phyloP scores from a whole-genome alignment of 805 yeast species.

The Clavispora vitiphila region DNA sequence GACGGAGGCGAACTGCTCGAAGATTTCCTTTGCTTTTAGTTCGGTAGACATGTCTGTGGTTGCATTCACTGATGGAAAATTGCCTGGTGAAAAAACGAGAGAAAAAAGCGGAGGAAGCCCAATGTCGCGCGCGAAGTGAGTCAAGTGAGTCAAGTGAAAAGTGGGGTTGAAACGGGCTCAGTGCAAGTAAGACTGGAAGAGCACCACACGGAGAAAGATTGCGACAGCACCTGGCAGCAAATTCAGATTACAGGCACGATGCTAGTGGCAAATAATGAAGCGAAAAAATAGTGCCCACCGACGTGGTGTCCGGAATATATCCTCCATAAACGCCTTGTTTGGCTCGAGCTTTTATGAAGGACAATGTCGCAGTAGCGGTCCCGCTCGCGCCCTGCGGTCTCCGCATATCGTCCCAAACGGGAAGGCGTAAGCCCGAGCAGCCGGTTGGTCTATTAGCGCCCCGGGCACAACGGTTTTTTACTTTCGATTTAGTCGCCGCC shows the following conservation, averaged over 20 bases:
- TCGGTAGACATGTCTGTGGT: conserved; percentile 11
- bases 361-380: not conserved
- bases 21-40: conserved; percentile 26
- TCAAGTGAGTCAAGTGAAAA: conserved; percentile 2
- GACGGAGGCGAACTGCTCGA: conserved; percentile 33
- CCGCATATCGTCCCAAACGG: conserved; percentile 1
- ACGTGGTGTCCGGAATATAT: not conserved
- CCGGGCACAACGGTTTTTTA: not conserved
- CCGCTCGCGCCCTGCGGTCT: not conserved
- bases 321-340: not conserved
- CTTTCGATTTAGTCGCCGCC: no score
- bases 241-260: no score
- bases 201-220: no score
- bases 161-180: not conserved
- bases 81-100: not conserved
- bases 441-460: not conserved
- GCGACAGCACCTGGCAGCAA: no score
- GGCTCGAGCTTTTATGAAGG: not conserved
- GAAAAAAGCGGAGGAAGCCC: not conserved
- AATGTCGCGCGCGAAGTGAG: not conserved
- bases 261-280: not conserved
- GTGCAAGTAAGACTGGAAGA: no score
- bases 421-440: not conserved
- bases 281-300: not conserved
- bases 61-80: not conserved